A percentile compares a stretch with the other conserved stretches of the same genome.
phyloP scores from a whole-genome alignment of 306 rosid species.

The Medicago arabica region DNA sequence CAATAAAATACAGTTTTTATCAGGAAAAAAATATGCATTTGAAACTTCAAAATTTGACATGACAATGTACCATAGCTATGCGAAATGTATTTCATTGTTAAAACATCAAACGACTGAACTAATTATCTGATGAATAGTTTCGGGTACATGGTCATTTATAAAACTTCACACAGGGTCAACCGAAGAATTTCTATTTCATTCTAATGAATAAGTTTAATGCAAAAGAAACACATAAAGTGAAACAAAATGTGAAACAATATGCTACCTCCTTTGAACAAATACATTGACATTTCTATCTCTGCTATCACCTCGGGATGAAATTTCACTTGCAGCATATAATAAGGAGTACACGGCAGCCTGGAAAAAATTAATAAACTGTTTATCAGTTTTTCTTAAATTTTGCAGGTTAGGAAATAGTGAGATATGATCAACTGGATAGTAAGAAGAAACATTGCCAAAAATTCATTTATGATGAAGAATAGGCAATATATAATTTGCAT shows the following conservation, averaged over 20 bases:
- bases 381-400: constrained; percentile 42
- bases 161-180: constrained; percentile 33
- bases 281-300: constrained; percentile 75
- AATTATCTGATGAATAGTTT: constrained; percentile 25
- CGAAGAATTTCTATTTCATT: constrained; percentile 33
- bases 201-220: constrained; percentile 35
- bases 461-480: constrained; percentile 33
- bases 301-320: constrained; percentile 73
- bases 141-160: constrained; percentile 6
- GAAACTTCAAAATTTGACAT: constrained; percentile 30
- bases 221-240: constrained; percentile 32
- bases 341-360: constrained; percentile 93
- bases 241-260: constrained; percentile 37
- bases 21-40: background rate
- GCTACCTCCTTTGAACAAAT: constrained; percentile 87
- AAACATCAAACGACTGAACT: constrained; percentile 11
- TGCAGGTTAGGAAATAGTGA: constrained; percentile 16
- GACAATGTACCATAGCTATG: constrained; percentile 13
- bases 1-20: constrained; percentile 32
- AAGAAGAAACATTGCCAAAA: constrained; percentile 29
- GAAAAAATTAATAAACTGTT: constrained; percentile 44
- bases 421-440: constrained; percentile 18
- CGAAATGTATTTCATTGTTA: constrained; percentile 7
- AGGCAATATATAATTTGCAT: constrained; percentile 29
- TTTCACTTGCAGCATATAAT: constrained; percentile 87